Base-by-base conservation (phyloP, 2,329 filamentous ascomycete genomes). In the Colletotrichum musicola region DNA sequence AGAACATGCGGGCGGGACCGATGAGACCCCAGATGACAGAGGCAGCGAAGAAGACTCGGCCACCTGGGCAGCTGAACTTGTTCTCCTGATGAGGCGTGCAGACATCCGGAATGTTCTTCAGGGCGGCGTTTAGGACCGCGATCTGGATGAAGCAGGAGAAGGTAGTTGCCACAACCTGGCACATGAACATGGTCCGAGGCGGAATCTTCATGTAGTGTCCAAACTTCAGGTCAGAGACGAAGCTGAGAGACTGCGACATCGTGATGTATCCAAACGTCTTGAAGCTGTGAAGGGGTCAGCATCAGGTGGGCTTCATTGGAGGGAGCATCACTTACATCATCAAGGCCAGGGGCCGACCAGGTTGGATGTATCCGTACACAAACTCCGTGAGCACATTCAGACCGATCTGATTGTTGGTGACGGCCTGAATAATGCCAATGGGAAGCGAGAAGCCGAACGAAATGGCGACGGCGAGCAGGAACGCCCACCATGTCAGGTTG, bases 341-440 rank as follows among this genome's bases (percentile, higher is more conserved):
- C 70, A 93, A 86, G 0, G 90, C 92, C 62, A 94, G 80, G 0
- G 92, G 92, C 6, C 87, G 82, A 2, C 92, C 92, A 0, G 91
- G 91, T 71, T 93, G 90, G 73, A 94, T 92, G 74, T 94, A 94
- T 1, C 92, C 92, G 67, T 89, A 89, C 4, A 94, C 81, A 71
- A 93, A 93, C 79, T 93, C 91, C 1, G 91, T 92, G 70, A 94
- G 81, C 27, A 94, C 91, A 71, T 94, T 94, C 42, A 94, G 81
- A 1, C 90, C 90, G 44, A 93, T 89, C 81, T 92, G 82, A 76
- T 91, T 90, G 74, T 92, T 89, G 4, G 91, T 92, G 4, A 90
- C 84, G 44, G 90, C 92, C 74, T 92, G 86, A 40, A 93, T 88
- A 67, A 93, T 92, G 47, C 89, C 89, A 54, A 90, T 90, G 0